Percentiles rank a stretch among this genome's conserved stretches.
Conservation (phyloP, 2,329 filamentous ascomycete genomes). For the Nemania diffusa region DNA sequence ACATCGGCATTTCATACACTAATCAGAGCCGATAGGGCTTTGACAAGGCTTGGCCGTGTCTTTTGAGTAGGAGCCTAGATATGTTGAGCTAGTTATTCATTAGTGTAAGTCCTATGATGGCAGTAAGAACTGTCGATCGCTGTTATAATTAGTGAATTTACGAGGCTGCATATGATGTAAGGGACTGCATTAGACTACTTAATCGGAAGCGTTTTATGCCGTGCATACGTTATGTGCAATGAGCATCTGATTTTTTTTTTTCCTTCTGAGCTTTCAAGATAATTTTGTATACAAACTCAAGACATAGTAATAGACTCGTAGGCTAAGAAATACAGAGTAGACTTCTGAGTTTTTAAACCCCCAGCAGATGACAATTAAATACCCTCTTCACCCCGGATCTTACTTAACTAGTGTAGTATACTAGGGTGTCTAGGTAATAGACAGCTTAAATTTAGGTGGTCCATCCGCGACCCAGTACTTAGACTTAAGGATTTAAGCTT, state of each 20-base stretch:
- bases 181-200: not conserved
- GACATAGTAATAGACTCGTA: no score
- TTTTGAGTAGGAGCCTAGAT: conserved; percentile 15
- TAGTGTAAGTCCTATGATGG: conserved; percentile 7
- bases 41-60: conserved; percentile 13
- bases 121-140: conserved; percentile 22
- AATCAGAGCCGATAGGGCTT: conserved; percentile 20
- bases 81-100: not conserved
- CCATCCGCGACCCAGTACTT: conserved; percentile 4
- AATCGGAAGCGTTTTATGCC: conserved; percentile 7
- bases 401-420: conserved; percentile 4
- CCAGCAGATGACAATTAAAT: conserved; percentile 22
- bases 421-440: not conserved
- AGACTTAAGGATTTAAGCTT: conserved; percentile 19
- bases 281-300: not conserved
- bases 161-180: not conserved
- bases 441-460: conserved; percentile 1
- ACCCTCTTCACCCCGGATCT: conserved; percentile 3
- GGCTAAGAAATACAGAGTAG: no score
- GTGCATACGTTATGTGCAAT: not conserved
- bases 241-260: not conserved
- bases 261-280: not conserved
- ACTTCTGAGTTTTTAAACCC: not conserved
- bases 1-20: not conserved
- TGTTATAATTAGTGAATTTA: conserved; percentile 26